phyloP scores from a whole-genome alignment of 192 early-diverging fungal species.

The Coemansia guatemalensis region DNA sequence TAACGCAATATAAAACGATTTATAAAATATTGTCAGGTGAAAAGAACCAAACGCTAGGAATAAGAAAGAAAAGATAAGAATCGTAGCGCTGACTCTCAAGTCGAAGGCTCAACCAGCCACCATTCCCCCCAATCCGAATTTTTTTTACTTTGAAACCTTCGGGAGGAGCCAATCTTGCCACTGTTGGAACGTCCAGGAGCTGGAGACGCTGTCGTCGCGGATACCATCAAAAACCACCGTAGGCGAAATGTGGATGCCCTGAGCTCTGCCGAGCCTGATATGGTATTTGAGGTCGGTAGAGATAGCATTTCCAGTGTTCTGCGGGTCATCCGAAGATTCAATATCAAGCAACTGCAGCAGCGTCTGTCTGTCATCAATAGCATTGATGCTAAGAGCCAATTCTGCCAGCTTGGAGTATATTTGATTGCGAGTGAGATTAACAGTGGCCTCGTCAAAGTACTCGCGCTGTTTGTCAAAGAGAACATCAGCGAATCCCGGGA shows the following conservation, averaged over 20 bases:
- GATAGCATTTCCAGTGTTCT: conserved; percentile 69
- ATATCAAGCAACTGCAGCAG: conserved; percentile 56
- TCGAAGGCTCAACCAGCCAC: too few species aligned
- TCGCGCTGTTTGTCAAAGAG: conserved; percentile 64
- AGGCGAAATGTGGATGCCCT: conserved; percentile 75
- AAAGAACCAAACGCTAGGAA: not conserved
- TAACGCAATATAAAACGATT: conserved; percentile 5
- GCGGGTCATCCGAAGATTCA: conserved; percentile 22
- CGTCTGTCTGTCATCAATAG: conserved; percentile 50
- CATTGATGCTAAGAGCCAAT: conserved; percentile 51
- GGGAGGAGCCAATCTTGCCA: conserved; percentile 62
- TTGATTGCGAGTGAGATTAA: conserved; percentile 57
- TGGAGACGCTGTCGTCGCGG: conserved; percentile 63
- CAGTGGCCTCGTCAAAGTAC: conserved; percentile 65
- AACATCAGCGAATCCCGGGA: conserved; percentile 54
- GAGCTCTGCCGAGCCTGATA: conserved; percentile 65
- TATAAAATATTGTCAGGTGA: too few species aligned
- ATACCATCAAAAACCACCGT: conserved; percentile 71
- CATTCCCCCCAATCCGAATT: not conserved
- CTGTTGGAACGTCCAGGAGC: conserved; percentile 66
- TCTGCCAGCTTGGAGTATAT: conserved; percentile 56
- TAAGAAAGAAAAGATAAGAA: conserved; percentile 3
- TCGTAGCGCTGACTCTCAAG: too few species aligned
- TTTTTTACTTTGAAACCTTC: conserved; percentile 5
- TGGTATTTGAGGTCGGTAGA: conserved; percentile 69